Evolutionary conservation across 2,329 filamentous ascomycete genomes (phyloP), one percentile per base, ranked within the genome.

Genomic region (Nemania diffusa): DNA sequence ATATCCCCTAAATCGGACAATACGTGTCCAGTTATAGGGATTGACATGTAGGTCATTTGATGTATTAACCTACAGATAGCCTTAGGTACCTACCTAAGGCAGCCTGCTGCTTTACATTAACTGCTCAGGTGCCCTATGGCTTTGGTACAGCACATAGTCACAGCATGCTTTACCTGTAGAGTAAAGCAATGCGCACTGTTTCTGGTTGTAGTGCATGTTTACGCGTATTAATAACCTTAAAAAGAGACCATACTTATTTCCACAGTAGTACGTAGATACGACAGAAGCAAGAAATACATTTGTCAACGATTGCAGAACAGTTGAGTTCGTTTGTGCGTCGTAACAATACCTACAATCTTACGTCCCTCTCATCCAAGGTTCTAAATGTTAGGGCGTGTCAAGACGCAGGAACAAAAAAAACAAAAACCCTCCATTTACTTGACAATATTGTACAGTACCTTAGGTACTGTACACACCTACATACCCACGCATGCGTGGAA

Each of bases 1-100:
- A 56, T 20, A 13, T 27, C n/a, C 9, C 17, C 22, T 27, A 46
- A 26, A 52, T 27, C 24, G 40, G 15, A 22, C 17, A 29, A 46
- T 51, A 65, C 37, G 52, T 66, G 64, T 63, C 40, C 17, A 29
- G 42, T 24, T 20, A 11, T 22, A 17, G 40, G 34, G 20, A 56
- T 48, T 48, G 15, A 27, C 22, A 42, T 27, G 26, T 8, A 32
- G 51, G 40, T 11, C 40, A 20, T 17, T 44, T 17, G n/a, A 40
- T 42, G 32, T 37, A 40, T 15, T n/a, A 4, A n/a, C n/a, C n/a
- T n/a, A n/a, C n/a, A n/a, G n/a, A n/a, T n/a, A n/a, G n/a, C n/a
- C n/a, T n/a, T n/a, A 26, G n/a, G 22, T 56, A 32, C 6, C 6
- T 42, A 42, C 40, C 40, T 42, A 32, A 42, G 40, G 40, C 40